Evolutionary conservation across 306 rosid genomes (phyloP), one percentile per base, ranked within the genome.

Genomic region (Pyrus betulifolia): DNA sequence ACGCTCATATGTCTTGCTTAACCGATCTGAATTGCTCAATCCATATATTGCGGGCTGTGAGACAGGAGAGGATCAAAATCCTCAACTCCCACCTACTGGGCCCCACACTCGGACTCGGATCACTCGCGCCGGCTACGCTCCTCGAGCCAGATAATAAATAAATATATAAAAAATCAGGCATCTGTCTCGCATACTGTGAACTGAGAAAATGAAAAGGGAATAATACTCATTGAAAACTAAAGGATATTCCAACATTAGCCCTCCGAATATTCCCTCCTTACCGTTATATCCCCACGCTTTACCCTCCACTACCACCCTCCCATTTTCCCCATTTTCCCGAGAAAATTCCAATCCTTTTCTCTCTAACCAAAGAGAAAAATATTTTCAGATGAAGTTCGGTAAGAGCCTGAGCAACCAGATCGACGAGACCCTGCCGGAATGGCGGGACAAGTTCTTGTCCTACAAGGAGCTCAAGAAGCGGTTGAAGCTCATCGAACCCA

Each of bases 361-460:
- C 11, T 33, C 31, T 46, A 13, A 21, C 46, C 31, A 2, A 28
- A 17, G 8, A 60, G 17, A 65, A 60, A 54, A 18, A 45, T 51
- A 45, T 67, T 21, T 21, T 11, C 25, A 18, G 62, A 93, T 93
- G 98, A 93, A 93, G 84, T 93, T 93, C 84, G 98, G 98, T 8
- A 93, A 93, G 86, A 93, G 98, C 76, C 86, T 93, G 10, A 89
- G 96, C 75, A 86, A 61, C 80, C 98, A 93, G 90, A 93, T 93
- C 85, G 98, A 91, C 68, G 93, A 91, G 83, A 89, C 98, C 28
- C 67, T 91, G 23, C 97, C 98, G 13, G 93, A 93, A 84, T 93
- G 98, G 98, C 93, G 97, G 46, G 98, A 93, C 83, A 91, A 96
- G 84, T 96, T 96, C 80, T 82, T 96, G 59, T 91, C 97, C 64